phyloP scores from a whole-genome alignment of 495 filamentous ascomycete genomes.

The Penicillium cinerascens region DNA sequence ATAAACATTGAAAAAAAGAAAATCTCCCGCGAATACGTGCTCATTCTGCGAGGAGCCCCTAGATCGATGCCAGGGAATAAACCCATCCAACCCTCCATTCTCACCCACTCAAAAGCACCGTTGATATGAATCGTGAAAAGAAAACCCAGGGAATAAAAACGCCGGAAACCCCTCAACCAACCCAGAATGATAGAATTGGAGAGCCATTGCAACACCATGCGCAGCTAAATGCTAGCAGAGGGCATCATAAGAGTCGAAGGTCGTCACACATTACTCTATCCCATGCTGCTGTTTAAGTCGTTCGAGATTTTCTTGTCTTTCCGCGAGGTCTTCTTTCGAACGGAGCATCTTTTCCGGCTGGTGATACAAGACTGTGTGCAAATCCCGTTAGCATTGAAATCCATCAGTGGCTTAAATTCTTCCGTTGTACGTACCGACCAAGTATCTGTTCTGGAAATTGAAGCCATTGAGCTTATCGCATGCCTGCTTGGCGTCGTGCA shows the following conservation, averaged over 20 bases:
- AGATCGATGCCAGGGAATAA: slow-evolving; percentile 3
- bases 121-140: slow-evolving; percentile 11
- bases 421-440: slow-evolving; percentile 72
- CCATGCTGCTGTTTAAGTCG: slow-evolving; percentile 95
- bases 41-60: slow-evolving; percentile 5
- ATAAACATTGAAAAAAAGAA: slow-evolving; percentile 11
- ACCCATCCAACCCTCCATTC: slow-evolving; percentile 11
- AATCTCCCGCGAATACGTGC: slow-evolving; percentile 3
- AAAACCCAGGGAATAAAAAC: slow-evolving; percentile 31
- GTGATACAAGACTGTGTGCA: slow-evolving; percentile 80
- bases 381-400: slow-evolving; percentile 8
- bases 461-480: slow-evolving; percentile 99
- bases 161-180: slow-evolving; percentile 45
- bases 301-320: slow-evolving; percentile 95
- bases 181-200: slow-evolving; percentile 32
- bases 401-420: neutral
- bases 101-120: slow-evolving; percentile 5
- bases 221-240: slow-evolving; percentile 40
- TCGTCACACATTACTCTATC: slow-evolving; percentile 75
- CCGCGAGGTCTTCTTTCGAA: slow-evolving; percentile 89
- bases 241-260: slow-evolving; percentile 33
- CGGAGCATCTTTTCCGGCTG: slow-evolving; percentile 96
- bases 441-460: slow-evolving; percentile 99
- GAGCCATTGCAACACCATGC: slow-evolving; percentile 32
- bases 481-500: slow-evolving; percentile 96